Percentiles rank a stretch among this genome's conserved stretches.
phyloP scores from a whole-genome alignment of 2,329 filamentous ascomycete genomes.

The Alternaria angustiovoidea region DNA sequence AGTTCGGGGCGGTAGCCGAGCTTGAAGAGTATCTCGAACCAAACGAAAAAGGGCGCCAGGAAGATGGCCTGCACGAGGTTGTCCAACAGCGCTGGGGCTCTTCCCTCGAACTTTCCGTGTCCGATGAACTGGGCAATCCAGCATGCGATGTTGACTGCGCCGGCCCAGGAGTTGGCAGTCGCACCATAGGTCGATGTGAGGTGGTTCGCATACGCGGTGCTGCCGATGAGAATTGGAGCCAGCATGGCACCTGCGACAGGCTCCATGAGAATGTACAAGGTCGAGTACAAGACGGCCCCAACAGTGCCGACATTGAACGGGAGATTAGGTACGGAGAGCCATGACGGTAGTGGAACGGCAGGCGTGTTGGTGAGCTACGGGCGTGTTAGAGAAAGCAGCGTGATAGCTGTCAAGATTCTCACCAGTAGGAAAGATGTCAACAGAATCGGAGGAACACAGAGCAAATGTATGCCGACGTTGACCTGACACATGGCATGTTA shows the following conservation, averaged over 20 bases:
- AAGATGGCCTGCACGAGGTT: slow-evolving; percentile 92
- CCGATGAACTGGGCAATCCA: slow-evolving; percentile 94
- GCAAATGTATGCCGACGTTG: slow-evolving; percentile 81
- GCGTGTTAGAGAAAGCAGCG: slow-evolving; percentile 15
- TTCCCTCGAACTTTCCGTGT: slow-evolving; percentile 86
- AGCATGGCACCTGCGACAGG: slow-evolving; percentile 86
- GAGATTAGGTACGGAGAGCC: slow-evolving; percentile 63
- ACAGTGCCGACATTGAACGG: slow-evolving; percentile 68
- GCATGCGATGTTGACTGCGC: slow-evolving; percentile 72
- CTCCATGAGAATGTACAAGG: slow-evolving; percentile 89
- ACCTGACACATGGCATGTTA: slow-evolving; percentile 57
- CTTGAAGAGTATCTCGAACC: slow-evolving; percentile 91
- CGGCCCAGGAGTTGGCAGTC: slow-evolving; percentile 70
- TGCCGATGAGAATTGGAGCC: slow-evolving; percentile 76
- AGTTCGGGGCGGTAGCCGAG: slow-evolving; percentile 90
- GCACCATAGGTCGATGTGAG: slow-evolving; percentile 70
- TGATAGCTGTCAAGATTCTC: slow-evolving; percentile 45
- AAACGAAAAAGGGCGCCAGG: slow-evolving; percentile 94
- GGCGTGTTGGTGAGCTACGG: slow-evolving; percentile 65
- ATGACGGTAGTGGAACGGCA: slow-evolving; percentile 62
- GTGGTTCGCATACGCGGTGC: slow-evolving; percentile 78
- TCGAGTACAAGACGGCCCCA: slow-evolving; percentile 69
- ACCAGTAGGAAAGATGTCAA: slow-evolving; percentile 76
- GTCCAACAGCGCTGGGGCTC: slow-evolving; percentile 87
- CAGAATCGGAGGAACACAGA: slow-evolving; percentile 79